A percentile compares a stretch with the other conserved stretches of the same genome.
Conservation (phyloP, 345 rosid genomes). For the Aethionema arabicum region DNA sequence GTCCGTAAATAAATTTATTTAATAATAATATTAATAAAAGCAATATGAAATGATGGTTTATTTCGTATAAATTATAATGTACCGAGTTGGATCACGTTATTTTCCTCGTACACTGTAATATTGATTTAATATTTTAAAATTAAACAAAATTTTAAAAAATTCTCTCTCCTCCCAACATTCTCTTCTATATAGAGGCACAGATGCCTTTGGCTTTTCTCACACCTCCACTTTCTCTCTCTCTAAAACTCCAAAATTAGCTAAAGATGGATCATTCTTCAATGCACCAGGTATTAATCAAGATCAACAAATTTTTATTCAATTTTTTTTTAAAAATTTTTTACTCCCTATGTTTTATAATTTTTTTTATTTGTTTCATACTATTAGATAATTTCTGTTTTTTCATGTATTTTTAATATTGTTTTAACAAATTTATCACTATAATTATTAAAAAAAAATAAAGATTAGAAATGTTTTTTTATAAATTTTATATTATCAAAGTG, state of each 20-base stretch:
- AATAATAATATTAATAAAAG: too few species aligned
- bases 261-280: constrained; percentile 24
- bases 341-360: too few species aligned
- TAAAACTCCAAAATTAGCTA: constrained; percentile 1
- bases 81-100: constrained; percentile 26
- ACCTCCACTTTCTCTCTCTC: constrained; percentile 16
- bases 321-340: too few species aligned
- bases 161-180: constrained; percentile 19
- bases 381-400: too few species aligned
- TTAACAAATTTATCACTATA: too few species aligned
- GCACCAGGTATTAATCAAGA: constrained; percentile 24
- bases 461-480: too few species aligned
- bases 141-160: neutral
- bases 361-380: too few species aligned
- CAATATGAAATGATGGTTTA: neutral
- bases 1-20: too few species aligned
- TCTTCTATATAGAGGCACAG: constrained; percentile 27
- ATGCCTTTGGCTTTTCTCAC: constrained; percentile 31
- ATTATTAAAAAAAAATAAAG: too few species aligned
- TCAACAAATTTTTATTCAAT: neutral
- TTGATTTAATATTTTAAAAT: neutral
- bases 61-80: constrained; percentile 15
- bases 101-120: constrained; percentile 1
- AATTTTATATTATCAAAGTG: too few species aligned
- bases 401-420: too few species aligned